A percentile compares a stretch with the other conserved stretches of the same genome.
phyloP scores from a whole-genome alignment of 768 basidiomycete species.

The Leucosporidium yakuticum region DNA sequence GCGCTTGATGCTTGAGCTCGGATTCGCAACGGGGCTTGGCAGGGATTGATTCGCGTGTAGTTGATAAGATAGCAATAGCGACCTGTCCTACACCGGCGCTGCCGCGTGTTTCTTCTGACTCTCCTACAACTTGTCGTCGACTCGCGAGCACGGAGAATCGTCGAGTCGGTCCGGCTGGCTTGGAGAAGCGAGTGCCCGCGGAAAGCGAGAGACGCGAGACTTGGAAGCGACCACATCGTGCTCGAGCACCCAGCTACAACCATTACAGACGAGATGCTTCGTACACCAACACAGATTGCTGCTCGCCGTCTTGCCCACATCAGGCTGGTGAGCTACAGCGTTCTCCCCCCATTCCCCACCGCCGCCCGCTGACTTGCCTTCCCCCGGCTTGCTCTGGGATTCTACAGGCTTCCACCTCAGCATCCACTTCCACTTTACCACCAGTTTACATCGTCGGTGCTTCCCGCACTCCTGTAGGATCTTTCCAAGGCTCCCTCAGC shows the following conservation, averaged over 20 bases:
- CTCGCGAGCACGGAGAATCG: too few species aligned
- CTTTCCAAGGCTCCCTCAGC: constrained; percentile 84
- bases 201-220: too few species aligned
- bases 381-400: neutral
- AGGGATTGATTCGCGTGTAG: neutral
- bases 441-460: constrained; percentile 35
- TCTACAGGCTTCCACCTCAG: too few species aligned
- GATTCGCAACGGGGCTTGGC: neutral
- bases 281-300: neutral
- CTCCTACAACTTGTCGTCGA: too few species aligned
- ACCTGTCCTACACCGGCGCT: too few species aligned
- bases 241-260: too few species aligned
- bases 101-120: too few species aligned
- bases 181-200: neutral
- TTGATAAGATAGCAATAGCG: too few species aligned
- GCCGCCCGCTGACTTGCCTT: constrained; percentile 7
- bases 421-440: constrained; percentile 20
- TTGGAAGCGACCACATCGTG: too few species aligned
- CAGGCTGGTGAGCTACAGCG: constrained; percentile 20
- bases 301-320: constrained; percentile 27
- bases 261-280: too few species aligned
- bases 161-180: too few species aligned
- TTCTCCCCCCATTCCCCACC: neutral
- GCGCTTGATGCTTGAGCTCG: neutral
- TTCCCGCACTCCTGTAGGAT: constrained; percentile 83